Percentiles rank a stretch among this genome's conserved stretches.
phyloP scores from a whole-genome alignment of 2,329 filamentous ascomycete species.

The Dactylonectria macrodidyma region DNA sequence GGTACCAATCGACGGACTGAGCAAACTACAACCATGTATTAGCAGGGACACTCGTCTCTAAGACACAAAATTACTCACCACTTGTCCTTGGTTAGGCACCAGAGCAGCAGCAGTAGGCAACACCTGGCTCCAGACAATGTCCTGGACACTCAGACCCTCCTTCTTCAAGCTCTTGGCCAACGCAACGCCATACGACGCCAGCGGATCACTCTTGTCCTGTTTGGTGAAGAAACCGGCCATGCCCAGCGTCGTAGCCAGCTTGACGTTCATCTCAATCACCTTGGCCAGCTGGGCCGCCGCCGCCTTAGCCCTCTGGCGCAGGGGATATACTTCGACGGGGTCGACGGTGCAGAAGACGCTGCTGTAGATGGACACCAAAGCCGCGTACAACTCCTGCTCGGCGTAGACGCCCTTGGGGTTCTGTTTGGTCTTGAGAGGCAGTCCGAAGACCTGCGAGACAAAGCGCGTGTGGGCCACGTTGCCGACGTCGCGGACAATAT shows the following conservation, averaged over 20 bases:
- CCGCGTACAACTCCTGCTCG: slow-evolving; percentile 71
- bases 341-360: slow-evolving; percentile 78
- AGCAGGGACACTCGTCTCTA: slow-evolving; percentile 25
- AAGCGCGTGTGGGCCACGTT: slow-evolving; percentile 78
- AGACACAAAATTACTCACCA: slow-evolving; percentile 62
- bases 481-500: slow-evolving; percentile 79
- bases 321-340: slow-evolving; percentile 75
- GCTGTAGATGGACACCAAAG: slow-evolving; percentile 76
- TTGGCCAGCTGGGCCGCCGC: slow-evolving; percentile 72
- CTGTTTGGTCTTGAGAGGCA: slow-evolving; percentile 76
- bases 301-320: slow-evolving; percentile 71
- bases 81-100: slow-evolving; percentile 79
- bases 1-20: slow-evolving; percentile 81
- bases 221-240: slow-evolving; percentile 66
- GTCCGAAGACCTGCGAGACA: slow-evolving; percentile 72
- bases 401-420: slow-evolving; percentile 72
- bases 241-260: slow-evolving; percentile 62
- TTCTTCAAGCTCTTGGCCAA: slow-evolving; percentile 77
- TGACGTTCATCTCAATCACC: slow-evolving; percentile 76
- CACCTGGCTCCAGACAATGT: slow-evolving; percentile 81
- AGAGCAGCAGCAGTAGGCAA: slow-evolving; percentile 77
- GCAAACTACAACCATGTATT: slow-evolving; percentile 68
- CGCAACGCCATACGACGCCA: slow-evolving; percentile 76
- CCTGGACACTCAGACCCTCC: slow-evolving; percentile 71
- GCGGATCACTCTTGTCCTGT: slow-evolving; percentile 64